phyloP scores from a whole-genome alignment of 1,284 basidiomycete species.

The Stereum hirsutum region DNA sequence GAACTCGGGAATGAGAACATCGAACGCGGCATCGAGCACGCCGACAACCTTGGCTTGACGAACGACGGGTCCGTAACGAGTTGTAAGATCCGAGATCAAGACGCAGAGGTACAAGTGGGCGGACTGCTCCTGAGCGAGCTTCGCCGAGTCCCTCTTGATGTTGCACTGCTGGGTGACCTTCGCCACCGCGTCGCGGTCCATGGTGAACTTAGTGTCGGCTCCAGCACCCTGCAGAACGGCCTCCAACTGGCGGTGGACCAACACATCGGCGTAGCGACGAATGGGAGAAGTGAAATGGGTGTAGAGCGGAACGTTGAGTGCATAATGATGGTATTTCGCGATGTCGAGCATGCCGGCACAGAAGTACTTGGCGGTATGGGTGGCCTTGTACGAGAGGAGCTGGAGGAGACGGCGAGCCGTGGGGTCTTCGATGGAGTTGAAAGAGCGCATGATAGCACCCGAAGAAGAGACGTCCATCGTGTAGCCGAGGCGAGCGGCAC shows the following conservation, averaged over 20 bases:
- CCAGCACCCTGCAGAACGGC: conserved; percentile 72
- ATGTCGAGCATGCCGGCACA: conserved; percentile 99
- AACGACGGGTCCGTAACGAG: conserved; percentile 90
- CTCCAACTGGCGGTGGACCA: conserved; percentile 96
- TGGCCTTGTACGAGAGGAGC: conserved; percentile 81
- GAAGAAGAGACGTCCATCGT: conserved; percentile 76
- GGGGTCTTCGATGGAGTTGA: conserved; percentile 66
- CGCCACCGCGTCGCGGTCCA: conserved; percentile 95
- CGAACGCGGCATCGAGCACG: conserved; percentile 93
- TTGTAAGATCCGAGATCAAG: conserved; percentile 87
- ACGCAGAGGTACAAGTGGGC: conserved; percentile 93
- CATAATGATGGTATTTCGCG: conserved; percentile 93
- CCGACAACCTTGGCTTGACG: conserved; percentile 89
- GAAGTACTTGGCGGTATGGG: conserved; percentile 93
- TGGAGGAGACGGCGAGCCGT: conserved; percentile 70
- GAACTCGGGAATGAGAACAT: conserved; percentile 89
- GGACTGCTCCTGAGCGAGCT: conserved; percentile 93
- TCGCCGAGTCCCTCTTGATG: conserved; percentile 87
- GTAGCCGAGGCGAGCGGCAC: conserved; percentile 79
- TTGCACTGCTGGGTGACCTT: conserved; percentile 98
- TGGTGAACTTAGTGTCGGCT: conserved; percentile 83
- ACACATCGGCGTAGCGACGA: conserved; percentile 88
- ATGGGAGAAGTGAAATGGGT: conserved; percentile 97
- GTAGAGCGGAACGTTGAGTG: conserved; percentile 87
- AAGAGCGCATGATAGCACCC: conserved; percentile 78